Conservation (phyloP, 345 rosid species). For the Eucalyptus camaldulensis region DNA sequence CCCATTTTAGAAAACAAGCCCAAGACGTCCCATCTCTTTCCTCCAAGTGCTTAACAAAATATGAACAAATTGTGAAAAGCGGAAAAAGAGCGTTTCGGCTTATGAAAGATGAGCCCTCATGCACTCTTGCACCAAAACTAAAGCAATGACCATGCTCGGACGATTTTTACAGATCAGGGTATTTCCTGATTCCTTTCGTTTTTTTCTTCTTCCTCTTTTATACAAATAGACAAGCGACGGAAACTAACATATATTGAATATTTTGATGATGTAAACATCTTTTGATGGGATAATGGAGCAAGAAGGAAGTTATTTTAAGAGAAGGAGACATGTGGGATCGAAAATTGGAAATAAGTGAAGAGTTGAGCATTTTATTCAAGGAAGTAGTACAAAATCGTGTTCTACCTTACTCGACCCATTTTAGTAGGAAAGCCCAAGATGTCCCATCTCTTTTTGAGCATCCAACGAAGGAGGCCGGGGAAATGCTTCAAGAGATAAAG, state of each 20-base stretch:
- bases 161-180: not conserved
- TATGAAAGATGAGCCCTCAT: no score
- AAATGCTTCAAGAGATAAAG: not conserved
- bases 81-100: no score
- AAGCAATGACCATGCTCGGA: no score
- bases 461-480: not conserved
- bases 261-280: not conserved
- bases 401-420: not conserved
- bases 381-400: not conserved
- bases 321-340: not conserved
- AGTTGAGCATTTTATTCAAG: not conserved
- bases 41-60: accelerated
- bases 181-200: not conserved
- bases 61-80: no score
- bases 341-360: not conserved
- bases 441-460: not conserved
- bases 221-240: not conserved
- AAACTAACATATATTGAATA: not conserved
- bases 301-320: not conserved
- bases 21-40: no score
- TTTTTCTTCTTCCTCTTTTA: not conserved
- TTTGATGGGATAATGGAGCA: not conserved
- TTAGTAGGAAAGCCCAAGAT: not conserved
- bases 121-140: no score
- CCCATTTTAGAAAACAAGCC: no score